A percentile compares a stretch with the other conserved stretches of the same genome.
Conservation (phyloP, 805 yeast genomes). For the Trichomonascus vanleenenianus region DNA sequence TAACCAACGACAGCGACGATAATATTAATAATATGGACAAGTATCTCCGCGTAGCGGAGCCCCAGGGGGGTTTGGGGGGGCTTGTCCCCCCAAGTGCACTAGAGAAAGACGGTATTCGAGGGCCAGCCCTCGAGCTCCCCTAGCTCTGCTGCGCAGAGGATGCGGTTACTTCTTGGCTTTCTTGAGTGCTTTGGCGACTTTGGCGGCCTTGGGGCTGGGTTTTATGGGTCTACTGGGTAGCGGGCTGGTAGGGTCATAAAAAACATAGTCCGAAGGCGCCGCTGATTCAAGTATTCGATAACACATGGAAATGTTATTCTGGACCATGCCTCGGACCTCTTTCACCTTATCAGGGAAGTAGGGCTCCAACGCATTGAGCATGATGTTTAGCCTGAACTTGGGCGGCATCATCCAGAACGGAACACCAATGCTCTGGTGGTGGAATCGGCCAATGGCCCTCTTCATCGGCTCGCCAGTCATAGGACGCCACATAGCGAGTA, state of each 20-base stretch:
- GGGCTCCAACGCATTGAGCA: slow-evolving; percentile 1
- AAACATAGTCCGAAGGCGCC: not conserved
- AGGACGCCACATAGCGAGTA: not conserved
- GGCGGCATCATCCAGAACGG: slow-evolving; percentile 2
- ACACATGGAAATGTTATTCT: not conserved
- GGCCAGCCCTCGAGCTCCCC: too few species aligned
- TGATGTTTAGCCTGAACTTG: not conserved
- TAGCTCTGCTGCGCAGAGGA: too few species aligned
- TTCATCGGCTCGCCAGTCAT: not conserved
- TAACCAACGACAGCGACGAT: too few species aligned
- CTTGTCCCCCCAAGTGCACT: too few species aligned
- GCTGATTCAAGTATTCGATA: not conserved
- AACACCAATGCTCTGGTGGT: not conserved
- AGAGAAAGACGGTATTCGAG: too few species aligned
- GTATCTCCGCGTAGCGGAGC: too few species aligned
- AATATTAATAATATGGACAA: too few species aligned
- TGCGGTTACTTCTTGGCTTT: too few species aligned
- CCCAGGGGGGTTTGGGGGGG: too few species aligned
- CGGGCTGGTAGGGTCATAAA: not conserved
- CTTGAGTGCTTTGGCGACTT: too few species aligned
- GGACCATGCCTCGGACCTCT: not conserved
- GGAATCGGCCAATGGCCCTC: not conserved
- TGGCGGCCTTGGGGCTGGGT: too few species aligned
- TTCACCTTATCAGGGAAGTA: not conserved
- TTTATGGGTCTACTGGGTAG: too few species aligned